phyloP scores from a whole-genome alignment of 2,329 filamentous ascomycete genomes.

The Diaporthe vexans region DNA sequence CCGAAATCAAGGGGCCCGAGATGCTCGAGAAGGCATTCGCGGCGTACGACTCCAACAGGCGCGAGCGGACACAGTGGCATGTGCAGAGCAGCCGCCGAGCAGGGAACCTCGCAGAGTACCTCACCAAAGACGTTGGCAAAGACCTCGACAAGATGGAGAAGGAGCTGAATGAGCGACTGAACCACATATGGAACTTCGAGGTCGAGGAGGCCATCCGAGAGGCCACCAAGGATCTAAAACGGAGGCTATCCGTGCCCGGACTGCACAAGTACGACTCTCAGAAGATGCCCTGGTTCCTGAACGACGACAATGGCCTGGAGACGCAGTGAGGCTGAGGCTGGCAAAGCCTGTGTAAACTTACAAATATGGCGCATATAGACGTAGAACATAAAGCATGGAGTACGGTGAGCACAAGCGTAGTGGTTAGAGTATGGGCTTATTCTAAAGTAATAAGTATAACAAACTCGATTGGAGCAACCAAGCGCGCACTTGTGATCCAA shows the following conservation, averaged over 20 bases:
- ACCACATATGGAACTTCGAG: slow-evolving; percentile 39
- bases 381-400: not conserved
- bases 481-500: too few species aligned
- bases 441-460: not conserved
- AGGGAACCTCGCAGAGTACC: slow-evolving; percentile 60
- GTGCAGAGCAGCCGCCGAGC: slow-evolving; percentile 64
- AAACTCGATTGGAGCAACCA: too few species aligned
- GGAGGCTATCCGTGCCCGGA: slow-evolving; percentile 34
- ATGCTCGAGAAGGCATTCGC: slow-evolving; percentile 61
- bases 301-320: slow-evolving; percentile 37
- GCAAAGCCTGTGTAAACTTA: not conserved
- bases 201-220: slow-evolving; percentile 35
- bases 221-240: slow-evolving; percentile 36
- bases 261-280: slow-evolving; percentile 35
- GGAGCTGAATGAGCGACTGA: slow-evolving; percentile 42
- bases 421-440: not conserved
- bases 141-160: slow-evolving; percentile 53
- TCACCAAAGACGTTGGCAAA: slow-evolving; percentile 53
- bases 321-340: not conserved
- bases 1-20: slow-evolving; percentile 48
- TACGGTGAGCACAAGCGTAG: not conserved
- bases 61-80: slow-evolving; percentile 63
- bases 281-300: slow-evolving; percentile 39
- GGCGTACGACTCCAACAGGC: slow-evolving; percentile 64
- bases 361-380: not conserved